phyloP scores from a whole-genome alignment of 179 eudicot genomes.

The Beta corolliflora region DNA sequence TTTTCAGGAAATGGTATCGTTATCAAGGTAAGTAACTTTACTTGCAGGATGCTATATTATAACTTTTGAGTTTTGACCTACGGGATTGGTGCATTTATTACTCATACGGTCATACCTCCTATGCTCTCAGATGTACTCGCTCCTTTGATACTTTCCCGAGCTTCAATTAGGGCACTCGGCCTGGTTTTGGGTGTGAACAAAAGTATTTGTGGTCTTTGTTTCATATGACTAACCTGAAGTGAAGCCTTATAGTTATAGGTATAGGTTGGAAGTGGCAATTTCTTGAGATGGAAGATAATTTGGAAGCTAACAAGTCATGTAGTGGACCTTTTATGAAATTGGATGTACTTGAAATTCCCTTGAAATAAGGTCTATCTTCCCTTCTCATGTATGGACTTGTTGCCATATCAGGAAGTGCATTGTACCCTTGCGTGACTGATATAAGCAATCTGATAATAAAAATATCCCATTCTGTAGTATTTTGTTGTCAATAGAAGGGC shows the following conservation, averaged over 20 bases:
- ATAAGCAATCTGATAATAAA: neutral
- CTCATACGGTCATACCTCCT: neutral
- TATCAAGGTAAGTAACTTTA: constrained; percentile 62
- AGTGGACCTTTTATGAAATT: neutral
- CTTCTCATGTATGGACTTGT: neutral
- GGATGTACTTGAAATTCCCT: neutral
- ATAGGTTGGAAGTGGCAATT: neutral
- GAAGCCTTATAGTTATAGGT: neutral
- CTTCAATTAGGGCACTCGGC: neutral
- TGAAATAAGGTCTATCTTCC: neutral
- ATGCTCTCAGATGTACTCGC: neutral
- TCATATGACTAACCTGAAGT: neutral
- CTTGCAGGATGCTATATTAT: neutral
- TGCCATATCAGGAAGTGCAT: neutral
- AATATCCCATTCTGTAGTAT: neutral
- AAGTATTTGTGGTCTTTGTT: neutral
- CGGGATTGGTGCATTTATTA: neutral
- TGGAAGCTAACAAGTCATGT: neutral
- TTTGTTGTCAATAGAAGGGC: neutral
- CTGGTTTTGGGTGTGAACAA: neutral
- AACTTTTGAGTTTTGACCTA: constrained; percentile 10
- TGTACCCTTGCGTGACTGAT: neutral
- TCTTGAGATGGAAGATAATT: neutral
- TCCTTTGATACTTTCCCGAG: constrained; percentile 5
- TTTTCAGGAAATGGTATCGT: constrained; percentile 96